A percentile compares a stretch with the other conserved stretches of the same genome.
phyloP scores from a whole-genome alignment of 2,329 filamentous ascomycete species.

The Beauveria medogensis region DNA sequence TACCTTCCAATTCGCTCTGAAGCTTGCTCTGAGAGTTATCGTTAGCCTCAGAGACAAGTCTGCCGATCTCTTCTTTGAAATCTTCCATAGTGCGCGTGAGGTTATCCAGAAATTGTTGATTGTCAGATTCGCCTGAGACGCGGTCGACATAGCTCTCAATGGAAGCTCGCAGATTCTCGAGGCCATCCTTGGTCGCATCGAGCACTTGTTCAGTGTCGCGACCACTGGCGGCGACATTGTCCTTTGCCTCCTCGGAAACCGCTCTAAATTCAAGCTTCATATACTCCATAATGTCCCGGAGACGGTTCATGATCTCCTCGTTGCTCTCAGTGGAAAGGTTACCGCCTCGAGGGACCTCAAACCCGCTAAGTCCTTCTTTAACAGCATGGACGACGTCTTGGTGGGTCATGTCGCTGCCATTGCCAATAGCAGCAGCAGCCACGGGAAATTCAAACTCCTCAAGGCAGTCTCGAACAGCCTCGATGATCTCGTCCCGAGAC shows the following conservation, averaged over 20 bases:
- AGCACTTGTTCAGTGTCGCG: conserved; percentile 82
- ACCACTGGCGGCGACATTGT: conserved; percentile 71
- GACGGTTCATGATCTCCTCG: conserved; percentile 44
- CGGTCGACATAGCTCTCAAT: conserved; percentile 77
- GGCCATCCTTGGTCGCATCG: conserved; percentile 78
- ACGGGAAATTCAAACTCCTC: conserved; percentile 75
- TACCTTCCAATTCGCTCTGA: conserved; percentile 72
- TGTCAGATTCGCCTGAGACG: conserved; percentile 57
- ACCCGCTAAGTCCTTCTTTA: conserved; percentile 47
- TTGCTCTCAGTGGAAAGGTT: conserved; percentile 34
- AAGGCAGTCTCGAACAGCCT: conserved; percentile 76
- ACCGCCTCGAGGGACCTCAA: conserved; percentile 37
- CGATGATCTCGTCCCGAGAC: conserved; percentile 75
- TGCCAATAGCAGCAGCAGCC: conserved; percentile 45
- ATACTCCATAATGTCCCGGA: conserved; percentile 57
- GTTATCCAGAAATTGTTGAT: conserved; percentile 70
- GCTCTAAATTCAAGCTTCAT: conserved; percentile 52
- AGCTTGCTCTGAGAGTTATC: conserved; percentile 58
- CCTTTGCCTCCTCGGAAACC: conserved; percentile 58
- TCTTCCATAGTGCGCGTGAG: conserved; percentile 58
- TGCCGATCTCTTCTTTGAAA: conserved; percentile 59
- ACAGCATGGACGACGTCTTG: conserved; percentile 59
- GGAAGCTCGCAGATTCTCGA: conserved; percentile 70
- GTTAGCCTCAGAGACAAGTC: conserved; percentile 44
- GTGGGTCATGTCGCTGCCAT: conserved; percentile 42